Evolutionary conservation across 371 early-diverging fungal species (phyloP), one percentile per base, ranked within the genome.

Genomic region (Apophysomyces elegans): DNA sequence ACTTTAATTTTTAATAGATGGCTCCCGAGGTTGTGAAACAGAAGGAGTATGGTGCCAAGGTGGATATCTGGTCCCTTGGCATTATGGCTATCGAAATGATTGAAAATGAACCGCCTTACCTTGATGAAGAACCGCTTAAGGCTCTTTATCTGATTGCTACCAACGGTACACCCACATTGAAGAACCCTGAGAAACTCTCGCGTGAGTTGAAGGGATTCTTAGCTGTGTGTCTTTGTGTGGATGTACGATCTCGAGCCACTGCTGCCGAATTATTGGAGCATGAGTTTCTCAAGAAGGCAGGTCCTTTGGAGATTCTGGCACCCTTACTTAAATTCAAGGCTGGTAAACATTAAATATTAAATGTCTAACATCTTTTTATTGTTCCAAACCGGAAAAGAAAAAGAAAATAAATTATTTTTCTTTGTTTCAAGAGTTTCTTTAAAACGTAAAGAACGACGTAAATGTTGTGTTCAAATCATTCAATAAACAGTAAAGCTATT

Each of bases 61-160:
- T 94, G 9, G 98, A 97, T 79, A 89, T 95, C 62, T 97, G 97
- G 97, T 94, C 95, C 5, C 71, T 94, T 59, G 95, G 96, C 60
- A 95, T 97, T 65, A 94, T 96, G 92, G 94, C 96, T 1, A 98
- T 98, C 71, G 98, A 99, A 80, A 95, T 99, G 95, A 89, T 97
- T 69, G 97, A 98, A 75, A 94, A 95, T 59, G 96, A 96, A 79
- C 98, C 98, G 35, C 99, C 99, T 41, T 99, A 98, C 74, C 77
- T 97, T 72, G 94, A 96, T 62, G 98, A 96, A 77, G 94, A 96
- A 68, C 94, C 96, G 16, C 79, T 97, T 59, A 94, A 94, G 83
- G 98, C 98, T 1, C 83, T 98, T 39, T 97, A 97, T 73, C 76
- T 97, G 64, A 97, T 97, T 76, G 96, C 97, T 9, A 98, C 98